Evolutionary conservation across 768 basidiomycete species (phyloP).

Genomic region (Suillus occidentalis): DNA sequence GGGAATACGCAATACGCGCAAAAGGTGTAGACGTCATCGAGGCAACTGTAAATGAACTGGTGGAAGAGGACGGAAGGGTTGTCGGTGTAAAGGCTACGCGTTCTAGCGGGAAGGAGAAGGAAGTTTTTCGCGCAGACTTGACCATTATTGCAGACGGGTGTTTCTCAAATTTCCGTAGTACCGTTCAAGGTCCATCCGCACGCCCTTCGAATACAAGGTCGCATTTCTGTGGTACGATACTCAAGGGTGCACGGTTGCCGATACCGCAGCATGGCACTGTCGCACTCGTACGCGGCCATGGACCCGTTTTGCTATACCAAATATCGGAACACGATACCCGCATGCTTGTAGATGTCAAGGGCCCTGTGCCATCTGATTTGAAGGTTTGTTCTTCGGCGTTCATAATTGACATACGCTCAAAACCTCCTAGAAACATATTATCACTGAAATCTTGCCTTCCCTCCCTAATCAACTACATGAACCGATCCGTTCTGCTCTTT

Average conservation of each 20-base stretch:
- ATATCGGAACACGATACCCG: constrained; percentile 87
- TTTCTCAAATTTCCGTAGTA: constrained; percentile 85
- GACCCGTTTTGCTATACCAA: constrained; percentile 92
- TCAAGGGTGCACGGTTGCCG: constrained; percentile 75
- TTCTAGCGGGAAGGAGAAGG: constrained; percentile 38
- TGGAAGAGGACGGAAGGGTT: constrained; percentile 59
- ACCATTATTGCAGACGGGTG: constrained; percentile 93
- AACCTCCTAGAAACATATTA: constrained; percentile 58
- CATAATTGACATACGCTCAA: constrained; percentile 9
- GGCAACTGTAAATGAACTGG: constrained; percentile 76
- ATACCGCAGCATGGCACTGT: constrained; percentile 84
- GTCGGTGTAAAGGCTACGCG: constrained; percentile 67
- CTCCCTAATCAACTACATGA: constrained; percentile 73
- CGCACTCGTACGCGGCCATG: constrained; percentile 72
- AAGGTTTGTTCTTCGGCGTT: constrained; percentile 45
- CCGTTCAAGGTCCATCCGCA: constrained; percentile 56
- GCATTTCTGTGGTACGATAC: constrained; percentile 83
- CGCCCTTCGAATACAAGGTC: constrained; percentile 58
- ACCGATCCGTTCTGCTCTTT: constrained; percentile 66
- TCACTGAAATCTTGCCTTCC: constrained; percentile 71
- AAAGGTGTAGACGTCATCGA: constrained; percentile 78
- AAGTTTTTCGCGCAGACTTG: constrained; percentile 68
- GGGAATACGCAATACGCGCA: constrained; percentile 61
- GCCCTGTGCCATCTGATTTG: constrained; percentile 78
- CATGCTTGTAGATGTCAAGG: constrained; percentile 89